Evolutionary conservation across 164 flowering plant genomes (phyloP).

Genomic region (Piper longum): DNA sequence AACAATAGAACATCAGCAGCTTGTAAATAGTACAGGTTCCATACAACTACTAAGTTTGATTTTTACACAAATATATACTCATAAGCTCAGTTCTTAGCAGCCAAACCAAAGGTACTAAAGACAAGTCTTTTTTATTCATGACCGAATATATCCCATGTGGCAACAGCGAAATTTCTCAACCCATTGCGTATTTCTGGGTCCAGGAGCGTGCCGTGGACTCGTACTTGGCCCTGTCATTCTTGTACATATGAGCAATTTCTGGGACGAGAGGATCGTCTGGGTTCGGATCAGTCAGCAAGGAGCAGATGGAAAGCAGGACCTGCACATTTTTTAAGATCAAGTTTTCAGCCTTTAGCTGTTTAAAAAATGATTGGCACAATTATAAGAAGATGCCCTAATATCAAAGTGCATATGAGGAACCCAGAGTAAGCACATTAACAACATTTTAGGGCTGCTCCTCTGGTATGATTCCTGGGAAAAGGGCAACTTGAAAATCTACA

Average conservation of each 20-base stretch:
- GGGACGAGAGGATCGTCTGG: conserved; percentile 67
- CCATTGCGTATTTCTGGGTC: conserved; percentile 68
- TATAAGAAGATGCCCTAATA: not conserved
- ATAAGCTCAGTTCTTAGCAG: not conserved
- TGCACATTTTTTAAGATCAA: conserved; percentile 5
- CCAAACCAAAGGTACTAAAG: not conserved
- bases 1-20: no score
- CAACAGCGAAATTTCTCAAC: conserved; percentile 6
- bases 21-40: not conserved
- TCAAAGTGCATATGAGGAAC: not conserved
- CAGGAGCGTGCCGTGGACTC: conserved; percentile 45
- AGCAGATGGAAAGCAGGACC: conserved; percentile 52
- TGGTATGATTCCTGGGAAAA: no score
- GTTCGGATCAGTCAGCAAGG: conserved; percentile 50
- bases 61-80: not conserved
- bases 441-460: no score
- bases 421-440: not conserved
- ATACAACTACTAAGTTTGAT: no score
- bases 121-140: conserved; percentile 9
- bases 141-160: conserved; percentile 2
- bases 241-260: conserved; percentile 56
- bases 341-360: not conserved
- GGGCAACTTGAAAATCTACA: no score
- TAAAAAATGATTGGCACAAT: not conserved
- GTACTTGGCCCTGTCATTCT: conserved; percentile 47